Base-by-base conservation (phyloP, 148 eudicot genomes). In the Selenicereus undatus region DNA sequence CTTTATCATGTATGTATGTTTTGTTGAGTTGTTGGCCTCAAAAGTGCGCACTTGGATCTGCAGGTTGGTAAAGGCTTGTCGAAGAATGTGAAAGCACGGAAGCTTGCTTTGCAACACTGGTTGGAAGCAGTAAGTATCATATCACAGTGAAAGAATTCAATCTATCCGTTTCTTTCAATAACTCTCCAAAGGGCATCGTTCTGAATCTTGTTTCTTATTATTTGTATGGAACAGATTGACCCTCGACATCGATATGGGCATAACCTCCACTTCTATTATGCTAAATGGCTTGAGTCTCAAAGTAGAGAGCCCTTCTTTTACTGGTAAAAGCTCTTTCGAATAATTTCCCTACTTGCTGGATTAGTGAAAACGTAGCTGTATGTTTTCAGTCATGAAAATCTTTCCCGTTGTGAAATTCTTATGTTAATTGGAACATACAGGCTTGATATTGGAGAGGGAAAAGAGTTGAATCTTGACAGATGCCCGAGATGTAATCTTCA, bases 201-300 rank as follows among this genome's bases (percentile, higher is more conserved):
- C 36, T 74, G 20, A 42, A 12, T 24, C 52, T 11, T 78, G 58
- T 42, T 84, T 13, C 51, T 78, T 76, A 30, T 45, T 64, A 75
- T 26, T 71, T 84, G 26, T 78, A 24, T 81, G 71, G 13, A 76
- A 74, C 89, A 95, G 99, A 95, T 93, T 86, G 99, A 95, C 87
- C 99, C 99, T 65, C 89, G 99, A 75, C 99, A 95, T 79, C 97
- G 99, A 16, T 95, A 95, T 82, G 97, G 99, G 56, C 97, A 93
- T 85, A 95, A 95, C 84, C 92, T 93, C 64, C 97, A 90, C 79
- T 93, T 95, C 88, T 95, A 95, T 81, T 95, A 94, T 73, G 75
- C 68, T 58, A 90, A 91, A 52, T 96, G 99, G 99, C 90, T 96
- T 64, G 83, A 92, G 70, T 90, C 95, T 81, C 97, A 92, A 52